A percentile compares a stretch with the other conserved stretches of the same genome.
Conservation (phyloP, 2,329 filamentous ascomycete species). For the Neobulgaria alba region DNA sequence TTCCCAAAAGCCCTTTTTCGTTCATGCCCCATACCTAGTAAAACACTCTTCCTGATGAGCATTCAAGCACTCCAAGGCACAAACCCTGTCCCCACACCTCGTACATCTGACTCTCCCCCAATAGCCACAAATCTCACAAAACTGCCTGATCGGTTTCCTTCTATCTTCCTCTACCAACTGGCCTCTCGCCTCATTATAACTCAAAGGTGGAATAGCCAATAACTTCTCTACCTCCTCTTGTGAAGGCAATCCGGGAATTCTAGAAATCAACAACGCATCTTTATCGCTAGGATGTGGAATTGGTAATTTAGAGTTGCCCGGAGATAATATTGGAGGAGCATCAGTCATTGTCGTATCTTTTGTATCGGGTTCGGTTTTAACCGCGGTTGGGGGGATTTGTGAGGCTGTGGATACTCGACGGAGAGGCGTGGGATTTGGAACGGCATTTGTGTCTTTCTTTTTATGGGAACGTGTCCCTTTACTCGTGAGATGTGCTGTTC, state of each 20-base stretch:
- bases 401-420: constrained; percentile 13
- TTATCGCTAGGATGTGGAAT: constrained; percentile 39
- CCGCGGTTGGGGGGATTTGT: constrained; percentile 7
- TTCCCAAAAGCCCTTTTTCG: no score
- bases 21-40: constrained; percentile 46
- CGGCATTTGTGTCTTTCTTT: constrained; percentile 21
- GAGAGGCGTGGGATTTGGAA: constrained; percentile 11
- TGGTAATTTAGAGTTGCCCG: constrained; percentile 8
- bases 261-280: constrained; percentile 50
- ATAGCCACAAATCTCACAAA: constrained; percentile 76
- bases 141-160: constrained; percentile 51
- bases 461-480: constrained; percentile 24
- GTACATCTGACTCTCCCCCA: constrained; percentile 70
- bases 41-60: constrained; percentile 65
- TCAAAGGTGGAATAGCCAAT: constrained; percentile 55
- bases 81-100: constrained; percentile 72
- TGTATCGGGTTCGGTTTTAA: constrained; percentile 27
- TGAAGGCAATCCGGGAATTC: constrained; percentile 48
- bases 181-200: constrained; percentile 55
- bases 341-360: constrained; percentile 31
- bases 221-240: constrained; percentile 56
- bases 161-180: constrained; percentile 33
- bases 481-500: constrained; percentile 17
- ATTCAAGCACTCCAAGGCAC: constrained; percentile 65
- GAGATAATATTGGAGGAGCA: constrained; percentile 21